Evolutionary conservation across 306 rosid genomes (phyloP).

Genomic region (Gillenia trifoliata): DNA sequence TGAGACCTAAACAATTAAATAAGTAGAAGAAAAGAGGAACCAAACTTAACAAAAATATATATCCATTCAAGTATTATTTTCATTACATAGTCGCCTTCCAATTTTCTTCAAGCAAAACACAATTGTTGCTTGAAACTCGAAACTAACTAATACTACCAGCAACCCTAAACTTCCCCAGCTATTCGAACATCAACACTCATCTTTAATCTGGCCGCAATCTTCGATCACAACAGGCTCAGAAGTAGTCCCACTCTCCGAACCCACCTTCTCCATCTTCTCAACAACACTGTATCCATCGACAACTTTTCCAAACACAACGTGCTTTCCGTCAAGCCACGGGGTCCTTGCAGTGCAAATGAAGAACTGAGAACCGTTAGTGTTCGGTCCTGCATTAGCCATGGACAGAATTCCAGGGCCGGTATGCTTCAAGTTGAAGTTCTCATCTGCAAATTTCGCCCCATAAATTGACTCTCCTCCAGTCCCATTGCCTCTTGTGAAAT

Average conservation of each 20-base stretch:
- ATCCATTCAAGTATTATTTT: not conserved
- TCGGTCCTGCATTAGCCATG: slow-evolving; percentile 80
- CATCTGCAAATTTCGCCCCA: slow-evolving; percentile 60
- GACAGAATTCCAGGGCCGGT: slow-evolving; percentile 77
- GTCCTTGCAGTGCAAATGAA: slow-evolving; percentile 60
- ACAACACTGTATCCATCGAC: slow-evolving; percentile 67
- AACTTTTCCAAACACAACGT: slow-evolving; percentile 92
- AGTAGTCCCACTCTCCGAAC: slow-evolving; percentile 52
- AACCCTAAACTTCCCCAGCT: not conserved
- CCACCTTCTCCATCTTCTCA: slow-evolving; percentile 73
- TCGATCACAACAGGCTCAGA: slow-evolving; percentile 57
- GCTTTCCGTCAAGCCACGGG: slow-evolving; percentile 77
- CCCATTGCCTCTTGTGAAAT: slow-evolving; percentile 77
- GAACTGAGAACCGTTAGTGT: slow-evolving; percentile 88
- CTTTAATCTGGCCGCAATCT: slow-evolving; percentile 65
- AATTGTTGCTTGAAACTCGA: not conserved
- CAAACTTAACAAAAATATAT: no score
- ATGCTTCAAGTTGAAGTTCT: slow-evolving; percentile 72
- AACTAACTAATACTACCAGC: not conserved
- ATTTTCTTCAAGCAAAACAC: not conserved
- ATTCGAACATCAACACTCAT: slow-evolving; percentile 9
- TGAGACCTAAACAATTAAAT: no score
- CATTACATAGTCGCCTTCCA: not conserved
- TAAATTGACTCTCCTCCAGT: slow-evolving; percentile 91
- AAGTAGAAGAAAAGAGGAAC: no score